Evolutionary conservation across 768 basidiomycete species (phyloP).

Genomic region (Tricholoma hemisulphureum): DNA sequence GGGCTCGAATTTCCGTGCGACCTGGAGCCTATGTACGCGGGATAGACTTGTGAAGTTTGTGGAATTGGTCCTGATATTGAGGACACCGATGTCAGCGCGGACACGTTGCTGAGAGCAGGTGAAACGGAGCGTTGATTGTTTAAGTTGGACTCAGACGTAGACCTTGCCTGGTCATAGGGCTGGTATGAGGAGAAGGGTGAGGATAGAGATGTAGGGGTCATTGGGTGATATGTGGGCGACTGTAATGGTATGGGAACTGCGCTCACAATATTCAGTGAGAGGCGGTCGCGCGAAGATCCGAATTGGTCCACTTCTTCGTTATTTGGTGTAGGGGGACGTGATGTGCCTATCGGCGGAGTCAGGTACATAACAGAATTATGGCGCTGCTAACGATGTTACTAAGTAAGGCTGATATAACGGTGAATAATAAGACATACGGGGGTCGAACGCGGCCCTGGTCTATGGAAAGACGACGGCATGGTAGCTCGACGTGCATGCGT

Average conservation of each 20-base stretch:
- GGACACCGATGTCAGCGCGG: constrained; percentile 54
- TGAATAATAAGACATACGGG: constrained; percentile 17
- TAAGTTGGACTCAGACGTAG: constrained; percentile 38
- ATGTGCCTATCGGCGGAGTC: constrained; percentile 32
- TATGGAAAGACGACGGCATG: constrained; percentile 16
- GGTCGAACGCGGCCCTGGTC: constrained; percentile 13
- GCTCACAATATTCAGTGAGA: constrained; percentile 29
- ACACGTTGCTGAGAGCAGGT: constrained; percentile 58
- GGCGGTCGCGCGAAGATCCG: constrained; percentile 30
- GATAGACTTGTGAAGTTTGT: constrained; percentile 16
- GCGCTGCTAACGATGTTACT: constrained; percentile 17
- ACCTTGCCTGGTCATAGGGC: constrained; percentile 45
- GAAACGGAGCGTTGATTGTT: constrained; percentile 53
- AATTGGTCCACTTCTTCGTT: constrained; percentile 32
- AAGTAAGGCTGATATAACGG: constrained; percentile 12
- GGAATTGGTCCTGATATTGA: constrained; percentile 22
- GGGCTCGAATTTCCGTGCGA: constrained; percentile 5
- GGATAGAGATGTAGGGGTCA: constrained; percentile 44
- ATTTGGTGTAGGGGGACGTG: constrained; percentile 40
- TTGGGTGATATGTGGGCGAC: constrained; percentile 44
- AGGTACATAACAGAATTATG: constrained; percentile 33
- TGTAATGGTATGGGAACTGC: constrained; percentile 27
- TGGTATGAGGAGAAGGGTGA: constrained; percentile 45
- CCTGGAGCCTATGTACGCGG: constrained; percentile 3
- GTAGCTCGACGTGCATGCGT: constrained; percentile 22